These are phyloP conservation scores for Saitozyma sp. DNA, from an alignment of 768 basidiomycete genomes.

Conservation along the genomic window DNA sequence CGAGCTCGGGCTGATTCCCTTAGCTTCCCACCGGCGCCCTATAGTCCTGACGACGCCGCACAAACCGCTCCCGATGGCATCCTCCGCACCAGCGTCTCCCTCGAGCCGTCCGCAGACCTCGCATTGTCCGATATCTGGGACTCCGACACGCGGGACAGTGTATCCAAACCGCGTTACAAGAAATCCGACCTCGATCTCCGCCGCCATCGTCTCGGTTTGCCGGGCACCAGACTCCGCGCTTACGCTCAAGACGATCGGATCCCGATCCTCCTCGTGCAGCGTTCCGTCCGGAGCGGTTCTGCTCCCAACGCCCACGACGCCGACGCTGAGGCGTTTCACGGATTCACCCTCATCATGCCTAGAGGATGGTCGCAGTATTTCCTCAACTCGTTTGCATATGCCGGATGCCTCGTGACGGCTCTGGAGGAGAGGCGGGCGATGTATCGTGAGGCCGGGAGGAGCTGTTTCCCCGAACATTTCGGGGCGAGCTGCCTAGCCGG, in stretches of 20 bases:
- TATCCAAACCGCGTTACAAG: constrained; percentile 68
- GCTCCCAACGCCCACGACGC: constrained; percentile 27
- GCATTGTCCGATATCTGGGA: constrained; percentile 78
- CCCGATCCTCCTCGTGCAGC: constrained; percentile 79
- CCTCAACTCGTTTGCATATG: constrained; percentile 74
- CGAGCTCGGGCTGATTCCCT: not conserved
- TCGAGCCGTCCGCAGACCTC: constrained; percentile 57
- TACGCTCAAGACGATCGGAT: constrained; percentile 76
- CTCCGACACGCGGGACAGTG: constrained; percentile 54
- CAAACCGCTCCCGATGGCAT: constrained; percentile 4
- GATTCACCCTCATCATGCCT: constrained; percentile 85
- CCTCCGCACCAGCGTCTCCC: constrained; percentile 64
- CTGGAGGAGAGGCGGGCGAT: constrained; percentile 80
- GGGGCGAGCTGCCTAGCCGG: constrained; percentile 62
- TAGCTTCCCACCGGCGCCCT: not conserved
- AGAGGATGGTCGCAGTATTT: constrained; percentile 90
- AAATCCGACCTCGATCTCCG: constrained; percentile 86
- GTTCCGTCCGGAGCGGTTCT: constrained; percentile 57
- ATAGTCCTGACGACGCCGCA: not conserved
- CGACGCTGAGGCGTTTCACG: constrained; percentile 60
- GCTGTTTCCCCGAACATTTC: constrained; percentile 80
- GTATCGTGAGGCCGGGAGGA: constrained; percentile 72
- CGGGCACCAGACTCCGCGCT: constrained; percentile 70
- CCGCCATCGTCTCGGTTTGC: constrained; percentile 72
- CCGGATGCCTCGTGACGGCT: constrained; percentile 80